Conservation (phyloP, 2,329 filamentous ascomycete genomes). For the Colletotrichum viniferum region DNA sequence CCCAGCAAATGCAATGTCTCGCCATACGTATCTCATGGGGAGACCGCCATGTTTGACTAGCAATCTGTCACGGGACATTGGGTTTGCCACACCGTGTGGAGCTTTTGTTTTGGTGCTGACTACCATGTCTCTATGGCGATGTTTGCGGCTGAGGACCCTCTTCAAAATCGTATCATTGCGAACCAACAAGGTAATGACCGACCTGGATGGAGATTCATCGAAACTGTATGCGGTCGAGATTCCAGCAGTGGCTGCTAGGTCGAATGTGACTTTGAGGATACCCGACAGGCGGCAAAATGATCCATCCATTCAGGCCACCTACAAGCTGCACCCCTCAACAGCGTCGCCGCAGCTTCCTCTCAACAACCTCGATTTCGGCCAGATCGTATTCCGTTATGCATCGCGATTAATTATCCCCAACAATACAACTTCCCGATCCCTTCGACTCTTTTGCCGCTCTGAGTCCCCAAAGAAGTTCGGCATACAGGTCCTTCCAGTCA, state of each 20-base stretch:
- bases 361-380: no score
- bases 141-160: background rate
- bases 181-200: background rate
- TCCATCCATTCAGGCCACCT: background rate
- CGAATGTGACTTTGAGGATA: background rate
- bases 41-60: slow-evolving; percentile 1
- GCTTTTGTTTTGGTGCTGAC: background rate
- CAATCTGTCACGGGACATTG: slow-evolving; percentile 6
- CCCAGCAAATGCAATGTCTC: background rate
- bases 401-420: no score
- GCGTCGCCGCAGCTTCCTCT: no score
- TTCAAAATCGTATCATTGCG: background rate
- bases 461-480: no score
- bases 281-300: background rate
- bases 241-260: background rate
- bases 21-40: background rate
- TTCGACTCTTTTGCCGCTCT: no score
- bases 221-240: background rate
- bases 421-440: no score
- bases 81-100: slow-evolving; percentile 2
- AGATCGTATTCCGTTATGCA: no score
- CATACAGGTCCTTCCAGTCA: no score
- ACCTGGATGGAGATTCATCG: background rate
- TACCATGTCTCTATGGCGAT: background rate
- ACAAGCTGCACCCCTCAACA: no score